phyloP scores from a whole-genome alignment of 495 filamentous ascomycete species.

The Daldinia concentrica region DNA sequence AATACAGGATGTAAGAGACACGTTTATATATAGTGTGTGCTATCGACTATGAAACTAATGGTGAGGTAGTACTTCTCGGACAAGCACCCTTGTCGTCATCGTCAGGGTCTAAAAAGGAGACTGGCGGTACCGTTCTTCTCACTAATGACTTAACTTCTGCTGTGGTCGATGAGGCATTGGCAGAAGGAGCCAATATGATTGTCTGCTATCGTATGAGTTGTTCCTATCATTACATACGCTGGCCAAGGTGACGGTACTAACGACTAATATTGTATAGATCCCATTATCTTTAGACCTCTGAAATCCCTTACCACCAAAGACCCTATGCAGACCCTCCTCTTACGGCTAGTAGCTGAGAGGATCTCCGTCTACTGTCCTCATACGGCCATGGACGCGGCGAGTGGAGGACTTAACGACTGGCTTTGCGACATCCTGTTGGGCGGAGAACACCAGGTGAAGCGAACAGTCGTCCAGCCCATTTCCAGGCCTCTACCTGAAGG shows the following conservation, averaged over 20 bases:
- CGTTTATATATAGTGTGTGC: not conserved
- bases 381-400: slow-evolving; percentile 90
- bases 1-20: slow-evolving; percentile 81
- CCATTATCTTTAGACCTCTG: slow-evolving; percentile 91
- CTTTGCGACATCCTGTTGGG: slow-evolving; percentile 82
- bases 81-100: slow-evolving; percentile 37
- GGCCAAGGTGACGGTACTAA: not conserved
- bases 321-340: slow-evolving; percentile 83
- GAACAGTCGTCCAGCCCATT: slow-evolving; percentile 53
- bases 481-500: slow-evolving; percentile 51
- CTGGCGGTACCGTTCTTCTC: slow-evolving; percentile 69
- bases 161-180: slow-evolving; percentile 92
- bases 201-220: slow-evolving; percentile 81
- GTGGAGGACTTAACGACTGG: slow-evolving; percentile 92
- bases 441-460: slow-evolving; percentile 38
- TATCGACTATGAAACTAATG: slow-evolving; percentile 14
- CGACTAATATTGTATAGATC: slow-evolving; percentile 66
- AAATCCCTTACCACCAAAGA: slow-evolving; percentile 87
- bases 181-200: slow-evolving; percentile 76
- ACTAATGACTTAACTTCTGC: slow-evolving; percentile 89
- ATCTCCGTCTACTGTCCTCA: slow-evolving; percentile 97
- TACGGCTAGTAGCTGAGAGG: slow-evolving; percentile 84
- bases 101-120: slow-evolving; percentile 1
- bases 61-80: slow-evolving; percentile 41
- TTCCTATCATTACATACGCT: not conserved